Conservation (phyloP, 2,329 filamentous ascomycete genomes). For the Exophiala bonariae region DNA sequence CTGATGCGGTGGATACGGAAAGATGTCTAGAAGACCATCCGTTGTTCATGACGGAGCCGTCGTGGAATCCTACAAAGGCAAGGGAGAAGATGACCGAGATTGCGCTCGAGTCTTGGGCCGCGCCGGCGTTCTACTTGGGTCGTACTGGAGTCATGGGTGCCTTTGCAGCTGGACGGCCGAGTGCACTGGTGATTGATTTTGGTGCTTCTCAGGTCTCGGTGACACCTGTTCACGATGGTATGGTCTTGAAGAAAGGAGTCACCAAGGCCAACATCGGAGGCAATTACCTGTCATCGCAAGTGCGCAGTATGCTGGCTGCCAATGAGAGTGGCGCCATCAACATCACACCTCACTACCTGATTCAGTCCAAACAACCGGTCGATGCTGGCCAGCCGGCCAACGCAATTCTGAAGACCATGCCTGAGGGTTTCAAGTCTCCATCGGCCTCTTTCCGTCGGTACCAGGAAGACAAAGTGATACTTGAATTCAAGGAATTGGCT, state of each 20-base stretch:
- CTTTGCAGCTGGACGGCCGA: conserved; percentile 90
- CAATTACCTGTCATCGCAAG: conserved; percentile 85
- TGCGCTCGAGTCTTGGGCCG: conserved; percentile 95
- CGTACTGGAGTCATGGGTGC: conserved; percentile 85
- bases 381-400: conserved; percentile 81
- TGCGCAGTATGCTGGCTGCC: conserved; percentile 74
- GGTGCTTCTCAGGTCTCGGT: conserved; percentile 87
- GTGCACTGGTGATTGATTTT: conserved; percentile 87
- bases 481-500: conserved; percentile 96
- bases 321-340: conserved; percentile 68
- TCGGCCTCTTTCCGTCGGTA: conserved; percentile 73
- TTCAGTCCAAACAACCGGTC: conserved; percentile 83
- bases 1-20: conserved; percentile 63
- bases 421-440: conserved; percentile 57
- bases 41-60: conserved; percentile 87
- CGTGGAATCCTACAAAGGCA: conserved; percentile 85
- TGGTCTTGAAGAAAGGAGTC: conserved; percentile 87
- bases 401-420: conserved; percentile 70
- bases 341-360: conserved; percentile 80
- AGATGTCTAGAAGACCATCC: conserved; percentile 87
- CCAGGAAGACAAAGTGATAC: conserved; percentile 89
- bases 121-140: conserved; percentile 90
- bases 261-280: conserved; percentile 83
- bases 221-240: conserved; percentile 88
- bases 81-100: conserved; percentile 94